Evolutionary conservation across 1,139 yeast species (phyloP).

Genomic region (Geotrichum restrictum): DNA sequence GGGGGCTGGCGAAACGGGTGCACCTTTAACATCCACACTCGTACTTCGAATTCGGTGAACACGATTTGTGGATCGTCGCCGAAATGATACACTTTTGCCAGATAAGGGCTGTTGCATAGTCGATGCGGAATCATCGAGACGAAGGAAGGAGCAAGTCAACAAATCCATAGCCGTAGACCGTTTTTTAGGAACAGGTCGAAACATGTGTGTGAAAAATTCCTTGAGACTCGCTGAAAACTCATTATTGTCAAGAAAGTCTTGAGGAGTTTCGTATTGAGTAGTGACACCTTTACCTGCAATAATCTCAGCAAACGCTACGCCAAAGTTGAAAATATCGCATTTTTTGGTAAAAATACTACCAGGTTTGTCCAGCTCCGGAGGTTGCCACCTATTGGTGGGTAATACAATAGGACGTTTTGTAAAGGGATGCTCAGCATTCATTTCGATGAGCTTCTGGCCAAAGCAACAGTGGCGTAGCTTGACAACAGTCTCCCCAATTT

Average conservation of each 20-base stretch:
- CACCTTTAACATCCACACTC: conserved; percentile 18
- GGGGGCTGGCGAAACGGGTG: conserved; percentile 8
- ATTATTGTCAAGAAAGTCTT: conserved; percentile 53
- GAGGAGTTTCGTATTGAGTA: conserved; percentile 55
- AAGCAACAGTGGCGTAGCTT: conserved; percentile 68
- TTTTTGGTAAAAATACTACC: conserved; percentile 50
- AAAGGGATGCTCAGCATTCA: conserved; percentile 45
- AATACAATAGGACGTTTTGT: conserved; percentile 35
- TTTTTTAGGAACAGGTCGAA: conserved; percentile 62
- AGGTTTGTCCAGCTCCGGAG: conserved; percentile 61
- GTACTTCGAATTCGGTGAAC: conserved; percentile 21
- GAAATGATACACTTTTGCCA: conserved; percentile 3
- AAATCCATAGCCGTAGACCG: conserved; percentile 81
- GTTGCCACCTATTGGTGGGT: conserved; percentile 51
- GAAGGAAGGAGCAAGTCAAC: conserved; percentile 26
- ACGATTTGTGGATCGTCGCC: conserved; percentile 19
- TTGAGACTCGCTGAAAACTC: conserved; percentile 52
- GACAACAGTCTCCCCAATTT: conserved; percentile 53
- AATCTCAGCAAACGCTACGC: conserved; percentile 69
- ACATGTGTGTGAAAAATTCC: conserved; percentile 64
- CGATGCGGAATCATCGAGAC: conserved; percentile 8
- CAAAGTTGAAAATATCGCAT: conserved; percentile 91
- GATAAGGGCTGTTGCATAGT: background rate
- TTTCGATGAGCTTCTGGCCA: conserved; percentile 59
- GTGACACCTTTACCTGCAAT: conserved; percentile 61